Base-by-base conservation (phyloP, 768 basidiomycete species). In the Suillus tomentosus region DNA sequence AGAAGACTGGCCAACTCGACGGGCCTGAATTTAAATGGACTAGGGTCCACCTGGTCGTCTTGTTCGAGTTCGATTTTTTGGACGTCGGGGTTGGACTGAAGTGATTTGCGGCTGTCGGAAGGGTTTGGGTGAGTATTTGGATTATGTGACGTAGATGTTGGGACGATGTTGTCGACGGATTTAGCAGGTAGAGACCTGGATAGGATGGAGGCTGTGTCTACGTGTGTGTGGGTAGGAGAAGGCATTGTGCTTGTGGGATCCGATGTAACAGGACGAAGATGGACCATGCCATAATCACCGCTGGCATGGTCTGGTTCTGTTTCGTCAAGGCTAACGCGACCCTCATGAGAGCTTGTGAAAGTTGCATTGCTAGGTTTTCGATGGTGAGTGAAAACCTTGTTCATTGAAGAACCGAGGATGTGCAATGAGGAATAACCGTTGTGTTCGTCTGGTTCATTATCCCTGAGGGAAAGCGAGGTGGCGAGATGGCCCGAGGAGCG, bases 1-100 rank as follows among this genome's bases (percentile, higher is more conserved):
- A 99, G 87, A 61, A 97, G 84, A 65, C 87, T 85, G 1, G 96
- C 96, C 17, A 98, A 87, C 58, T 83, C 79, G 65, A 82, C 85
- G 0, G 96, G 93, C 62, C 87, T 87, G 71, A 88, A 88, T 13
- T 71, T 73, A 75, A 96, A 97, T 0, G 94, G 92, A 1, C 84
- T 75, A 1, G 89, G 85, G 72, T 95, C 84, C 45, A 79, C 77
- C 5, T 65, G 69, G 19, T 76, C 72, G 66, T 84, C 82, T 65
- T 82, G 79, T 8, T 70, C 64, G 36, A 76, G 65, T 34, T 77
- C 74, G 9, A 76, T 17, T 64, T 67, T 51, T 47, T 68, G 5
- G 57, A 70, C 19, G 60, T 59, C 51, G 64, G 63, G 65, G 27
- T 74, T 71, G 55, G n/a, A 7, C 5, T 73, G 72, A 10, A 69